Percentiles rank a stretch among this genome's conserved stretches.
These are phyloP conservation scores for Aureobasidium subglaciale DNA, from an alignment of 2,329 filamentous ascomycete genomes.

Conservation along the genomic window DNA sequence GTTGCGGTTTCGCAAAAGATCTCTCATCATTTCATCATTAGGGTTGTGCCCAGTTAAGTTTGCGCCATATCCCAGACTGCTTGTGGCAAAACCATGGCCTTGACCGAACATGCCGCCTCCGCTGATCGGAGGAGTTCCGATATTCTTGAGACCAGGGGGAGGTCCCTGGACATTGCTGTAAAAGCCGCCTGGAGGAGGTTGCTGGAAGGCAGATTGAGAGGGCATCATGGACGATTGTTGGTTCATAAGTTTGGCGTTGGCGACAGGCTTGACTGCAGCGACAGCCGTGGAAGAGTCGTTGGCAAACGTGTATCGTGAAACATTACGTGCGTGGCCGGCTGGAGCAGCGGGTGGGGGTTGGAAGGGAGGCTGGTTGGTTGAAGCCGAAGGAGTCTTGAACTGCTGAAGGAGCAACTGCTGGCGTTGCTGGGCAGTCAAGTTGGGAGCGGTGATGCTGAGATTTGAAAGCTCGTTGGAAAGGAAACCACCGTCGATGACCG, in stretches of 20 bases:
- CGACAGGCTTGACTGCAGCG: constrained; percentile 65
- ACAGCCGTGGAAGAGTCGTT: constrained; percentile 60
- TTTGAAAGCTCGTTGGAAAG: constrained; percentile 33
- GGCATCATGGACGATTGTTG: constrained; percentile 85
- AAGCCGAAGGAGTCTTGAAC: constrained; percentile 44
- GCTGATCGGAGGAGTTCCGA: constrained; percentile 80
- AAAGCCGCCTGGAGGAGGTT: constrained; percentile 53
- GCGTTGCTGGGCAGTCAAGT: constrained; percentile 75
- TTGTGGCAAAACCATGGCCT: constrained; percentile 71
- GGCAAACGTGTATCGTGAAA: constrained; percentile 80
- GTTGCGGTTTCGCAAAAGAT: constrained; percentile 58
- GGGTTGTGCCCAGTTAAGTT: constrained; percentile 57
- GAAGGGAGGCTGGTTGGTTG: constrained; percentile 24
- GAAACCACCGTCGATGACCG: constrained; percentile 27
- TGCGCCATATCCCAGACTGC: constrained; percentile 55
- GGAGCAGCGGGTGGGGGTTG: constrained; percentile 15
- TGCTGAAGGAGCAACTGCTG: constrained; percentile 59
- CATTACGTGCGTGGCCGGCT: constrained; percentile 68
- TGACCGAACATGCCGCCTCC: constrained; percentile 82
- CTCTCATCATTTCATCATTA: constrained; percentile 69
- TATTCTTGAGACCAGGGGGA: constrained; percentile 89
- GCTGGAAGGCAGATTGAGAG: constrained; percentile 42
- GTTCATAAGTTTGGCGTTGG: constrained; percentile 72
- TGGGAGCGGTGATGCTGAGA: constrained; percentile 52
- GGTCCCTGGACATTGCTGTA: constrained; percentile 87